phyloP scores from a whole-genome alignment of 1,284 basidiomycete species.

The Athelia sp. region DNA sequence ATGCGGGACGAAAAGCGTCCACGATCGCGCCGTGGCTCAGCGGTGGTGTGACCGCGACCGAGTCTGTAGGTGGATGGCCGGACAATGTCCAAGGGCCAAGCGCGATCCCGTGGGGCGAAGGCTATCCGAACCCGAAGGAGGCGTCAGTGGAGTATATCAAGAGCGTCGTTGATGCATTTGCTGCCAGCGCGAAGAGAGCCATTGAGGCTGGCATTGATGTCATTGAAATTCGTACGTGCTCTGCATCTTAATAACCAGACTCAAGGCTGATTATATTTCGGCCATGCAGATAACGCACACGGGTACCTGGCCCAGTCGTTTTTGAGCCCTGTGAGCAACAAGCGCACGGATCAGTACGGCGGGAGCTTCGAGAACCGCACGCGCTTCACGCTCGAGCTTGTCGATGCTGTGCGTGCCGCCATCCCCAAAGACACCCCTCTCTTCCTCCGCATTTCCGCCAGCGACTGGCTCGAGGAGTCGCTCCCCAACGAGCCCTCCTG shows the following conservation, averaged over 20 bases:
- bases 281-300: conserved; percentile 42
- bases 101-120: conserved; percentile 44
- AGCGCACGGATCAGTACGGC: conserved; percentile 50
- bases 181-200: conserved; percentile 37
- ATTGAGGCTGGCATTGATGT: conserved; percentile 40
- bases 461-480: conserved; percentile 48
- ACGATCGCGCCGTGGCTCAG: conserved; percentile 54
- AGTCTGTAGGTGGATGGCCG: conserved; percentile 66
- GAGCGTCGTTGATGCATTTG: conserved; percentile 41
- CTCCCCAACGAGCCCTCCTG: conserved; percentile 40
- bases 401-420: conserved; percentile 43
- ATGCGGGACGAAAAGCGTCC: conserved; percentile 75
- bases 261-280: background rate
- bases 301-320: conserved; percentile 35
- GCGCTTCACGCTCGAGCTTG: conserved; percentile 55
- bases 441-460: conserved; percentile 57
- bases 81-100: conserved; percentile 58
- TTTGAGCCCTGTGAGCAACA: conserved; percentile 45
- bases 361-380: conserved; percentile 66
- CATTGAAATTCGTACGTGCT: conserved; percentile 43
- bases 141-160: conserved; percentile 44
- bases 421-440: conserved; percentile 61
- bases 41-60: conserved; percentile 28
- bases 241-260: background rate
- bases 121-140: conserved; percentile 48